These are phyloP conservation scores for Allomyces macrogynus DNA, from an alignment of 192 early-diverging fungal genomes.

Conservation along the genomic window DNA sequence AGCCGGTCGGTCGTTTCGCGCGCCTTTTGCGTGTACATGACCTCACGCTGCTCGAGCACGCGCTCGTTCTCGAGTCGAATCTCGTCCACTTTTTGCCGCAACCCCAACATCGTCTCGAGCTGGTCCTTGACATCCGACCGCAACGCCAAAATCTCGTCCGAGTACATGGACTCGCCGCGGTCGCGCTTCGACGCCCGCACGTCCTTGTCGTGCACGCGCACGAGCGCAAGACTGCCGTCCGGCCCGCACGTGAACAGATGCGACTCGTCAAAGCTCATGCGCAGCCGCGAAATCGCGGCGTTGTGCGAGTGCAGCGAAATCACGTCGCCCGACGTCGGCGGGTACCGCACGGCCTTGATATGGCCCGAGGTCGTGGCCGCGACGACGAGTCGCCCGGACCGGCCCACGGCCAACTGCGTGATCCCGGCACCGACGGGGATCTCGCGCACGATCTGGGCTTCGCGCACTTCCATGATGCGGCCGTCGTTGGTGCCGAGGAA, in stretches of 20 bases:
- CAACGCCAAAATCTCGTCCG: constrained; percentile 3
- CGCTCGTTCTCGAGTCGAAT: constrained; percentile 5
- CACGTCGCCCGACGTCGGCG: too few species aligned
- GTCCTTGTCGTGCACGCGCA: constrained; percentile 23
- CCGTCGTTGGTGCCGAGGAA: neutral
- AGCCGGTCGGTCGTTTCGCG: constrained; percentile 4
- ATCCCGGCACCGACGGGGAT: neutral
- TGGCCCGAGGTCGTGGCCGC: constrained; percentile 17
- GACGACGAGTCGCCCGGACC: neutral
- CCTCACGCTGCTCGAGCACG: constrained; percentile 2
- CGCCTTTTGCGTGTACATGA: constrained; percentile 5
- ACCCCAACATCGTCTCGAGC: constrained; percentile 1
- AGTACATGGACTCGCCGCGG: neutral
- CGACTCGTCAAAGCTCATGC: constrained; percentile 24
- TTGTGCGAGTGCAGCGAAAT: constrained; percentile 8
- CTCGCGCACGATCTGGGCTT: neutral
- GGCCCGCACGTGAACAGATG: constrained; percentile 24
- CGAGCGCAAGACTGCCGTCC: constrained; percentile 29
- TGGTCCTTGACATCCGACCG: constrained; percentile 8
- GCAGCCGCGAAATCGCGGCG: constrained; percentile 14
- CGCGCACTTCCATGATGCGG: constrained; percentile 1
- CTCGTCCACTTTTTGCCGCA: constrained; percentile 5
- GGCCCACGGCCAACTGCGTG: neutral
- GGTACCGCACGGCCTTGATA: constrained; percentile 16
- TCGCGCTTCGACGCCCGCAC: neutral